Evolutionary conservation across 192 early-diverging fungal genomes (phyloP), one percentile per base, ranked within the genome.

Genomic region (Rhizoclosmatium sp.): DNA sequence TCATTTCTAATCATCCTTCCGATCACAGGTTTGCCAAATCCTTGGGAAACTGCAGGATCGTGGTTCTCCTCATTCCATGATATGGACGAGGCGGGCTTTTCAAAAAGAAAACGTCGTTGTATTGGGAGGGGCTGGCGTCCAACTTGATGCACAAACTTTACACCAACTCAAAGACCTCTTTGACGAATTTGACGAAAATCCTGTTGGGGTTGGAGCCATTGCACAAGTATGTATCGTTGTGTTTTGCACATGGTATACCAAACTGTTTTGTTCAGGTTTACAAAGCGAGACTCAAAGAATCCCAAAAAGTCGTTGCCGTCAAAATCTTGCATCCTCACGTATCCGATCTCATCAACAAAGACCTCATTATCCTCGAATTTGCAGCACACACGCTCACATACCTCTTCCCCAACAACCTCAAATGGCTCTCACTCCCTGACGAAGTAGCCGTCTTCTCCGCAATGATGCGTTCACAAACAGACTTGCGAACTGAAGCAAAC

Each of bases 121-220:
- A 3, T 76, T 97, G 87, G 47, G 21, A 71, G 90, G 87, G 10
- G 40, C 40, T 0, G 10, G 14, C 0, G 66, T 68, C 16, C 7
- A 21, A 7, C 9, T 10, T 19, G 9, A 41, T 64, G 40, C 61
- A 19, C n/a, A 68, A n/a, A 16, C 12, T 4, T 41, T 90, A 23
- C 78, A 78, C n/a, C 81, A 76, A 21, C 77, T 98, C 19, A 91
- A 94, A 14, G 87, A 91, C 12, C 78, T 96, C 9, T 97, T 99
- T 88, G 90, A 91, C 45, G 81, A 85, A 45, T 94, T 97, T 74
- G 92, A 93, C 16, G 84, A 87, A 46, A 82, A 67, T 0, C 95
- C 96, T 0, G 86, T 97, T 41, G 98, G 98, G 0, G 94, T 95
- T 19, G 98, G 98, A 3, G 96, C 98, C 19, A 96, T 99, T 78